phyloP scores from a whole-genome alignment of 2,329 filamentous ascomycete genomes.

The Chaetomium olivaceum region DNA sequence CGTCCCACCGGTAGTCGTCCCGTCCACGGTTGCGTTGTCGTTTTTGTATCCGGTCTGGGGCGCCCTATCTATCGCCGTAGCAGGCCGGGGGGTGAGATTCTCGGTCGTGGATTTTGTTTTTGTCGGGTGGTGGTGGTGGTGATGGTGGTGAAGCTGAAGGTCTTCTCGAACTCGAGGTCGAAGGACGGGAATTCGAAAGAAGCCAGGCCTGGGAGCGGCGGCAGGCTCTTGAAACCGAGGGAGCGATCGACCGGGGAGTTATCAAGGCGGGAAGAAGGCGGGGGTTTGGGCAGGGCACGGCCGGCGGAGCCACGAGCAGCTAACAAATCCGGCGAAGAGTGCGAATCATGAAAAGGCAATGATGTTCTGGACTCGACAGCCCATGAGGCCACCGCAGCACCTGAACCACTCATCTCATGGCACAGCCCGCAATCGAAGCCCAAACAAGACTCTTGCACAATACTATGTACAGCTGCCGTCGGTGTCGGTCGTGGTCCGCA shows the following conservation, averaged over 20 bases:
- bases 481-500: constrained; percentile 25
- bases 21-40: not conserved
- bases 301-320: constrained; percentile 10
- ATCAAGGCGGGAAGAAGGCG: constrained; percentile 20
- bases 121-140: not conserved
- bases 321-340: constrained; percentile 39
- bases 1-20: constrained; percentile 29
- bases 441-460: constrained; percentile 18
- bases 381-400: constrained; percentile 43
- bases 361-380: constrained; percentile 43
- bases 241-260: constrained; percentile 26
- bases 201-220: constrained; percentile 38
- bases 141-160: constrained; percentile 40
- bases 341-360: constrained; percentile 38
- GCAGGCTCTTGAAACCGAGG: constrained; percentile 39
- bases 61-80: constrained; percentile 16
- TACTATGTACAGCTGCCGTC: constrained; percentile 13
- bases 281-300: constrained; percentile 27
- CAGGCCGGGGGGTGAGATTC: constrained; percentile 6
- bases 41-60: not conserved
- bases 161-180: constrained; percentile 53
- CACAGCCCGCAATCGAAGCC: constrained; percentile 21
- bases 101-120: not conserved
- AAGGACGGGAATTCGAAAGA: constrained; percentile 56
- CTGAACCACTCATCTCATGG: constrained; percentile 48